These are phyloP conservation scores for Ilyonectria destructans DNA, from an alignment of 2,329 filamentous ascomycete genomes.

Conservation along the genomic window DNA sequence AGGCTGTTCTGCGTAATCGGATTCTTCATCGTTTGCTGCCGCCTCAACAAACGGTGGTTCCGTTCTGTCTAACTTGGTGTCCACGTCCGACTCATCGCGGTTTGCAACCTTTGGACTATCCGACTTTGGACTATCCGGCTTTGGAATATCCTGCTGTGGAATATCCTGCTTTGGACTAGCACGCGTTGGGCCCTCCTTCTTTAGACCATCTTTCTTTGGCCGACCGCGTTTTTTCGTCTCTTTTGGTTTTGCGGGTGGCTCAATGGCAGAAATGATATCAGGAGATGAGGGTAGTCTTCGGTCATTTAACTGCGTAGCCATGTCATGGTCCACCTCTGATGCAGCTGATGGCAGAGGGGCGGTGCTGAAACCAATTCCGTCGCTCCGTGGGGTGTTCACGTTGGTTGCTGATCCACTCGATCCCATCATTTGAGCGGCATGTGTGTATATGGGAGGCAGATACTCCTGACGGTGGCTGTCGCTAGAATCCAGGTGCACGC, in stretches of 20 bases:
- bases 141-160: conserved; percentile 22
- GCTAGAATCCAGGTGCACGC: conserved; percentile 41
- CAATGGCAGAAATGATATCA: conserved; percentile 42
- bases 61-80: conserved; percentile 5
- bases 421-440: conserved; percentile 38
- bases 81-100: conserved; percentile 18
- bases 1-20: conserved; percentile 36
- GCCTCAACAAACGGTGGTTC: conserved; percentile 23
- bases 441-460: conserved; percentile 39
- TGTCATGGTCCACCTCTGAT: conserved; percentile 19
- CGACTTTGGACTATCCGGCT: conserved; percentile 13
- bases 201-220: not conserved
- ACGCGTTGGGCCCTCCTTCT: not conserved
- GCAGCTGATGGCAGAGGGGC: conserved; percentile 39
- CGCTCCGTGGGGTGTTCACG: conserved; percentile 54
- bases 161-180: not conserved
- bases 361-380: conserved; percentile 39
- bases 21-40: conserved; percentile 27
- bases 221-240: conserved; percentile 27
- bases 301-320: conserved; percentile 13
- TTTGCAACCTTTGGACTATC: conserved; percentile 10
- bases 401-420: conserved; percentile 57
- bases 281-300: conserved; percentile 44
- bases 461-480: conserved; percentile 32
- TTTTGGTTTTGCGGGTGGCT: conserved; percentile 33